A percentile compares a stretch with the other conserved stretches of the same genome.
Conservation (phyloP, 345 rosid species). For the Lepidium aucheri region DNA sequence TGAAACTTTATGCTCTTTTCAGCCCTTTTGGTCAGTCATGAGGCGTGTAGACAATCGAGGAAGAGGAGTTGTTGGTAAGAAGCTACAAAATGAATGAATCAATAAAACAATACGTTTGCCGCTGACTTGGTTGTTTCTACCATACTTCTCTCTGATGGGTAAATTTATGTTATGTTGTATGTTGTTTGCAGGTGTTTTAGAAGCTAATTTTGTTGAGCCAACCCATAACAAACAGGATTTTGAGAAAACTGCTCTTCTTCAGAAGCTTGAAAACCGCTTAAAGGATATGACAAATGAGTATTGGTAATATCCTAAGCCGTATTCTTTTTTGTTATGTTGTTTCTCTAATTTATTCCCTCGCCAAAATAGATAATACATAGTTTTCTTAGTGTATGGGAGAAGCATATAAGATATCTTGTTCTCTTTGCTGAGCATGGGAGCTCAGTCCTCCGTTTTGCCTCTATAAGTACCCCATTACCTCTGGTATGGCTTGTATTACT, state of each 20-base stretch:
- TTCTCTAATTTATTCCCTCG: not conserved
- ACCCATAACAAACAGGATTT: constrained; percentile 96
- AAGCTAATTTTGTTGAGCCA: constrained; percentile 92
- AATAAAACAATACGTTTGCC: not conserved
- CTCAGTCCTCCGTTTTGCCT: not conserved
- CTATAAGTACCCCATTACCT: not conserved
- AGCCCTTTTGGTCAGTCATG: constrained; percentile 92
- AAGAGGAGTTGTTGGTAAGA: constrained; percentile 94
- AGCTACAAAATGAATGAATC: constrained; percentile 13
- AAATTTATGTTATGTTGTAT: constrained; percentile 2
- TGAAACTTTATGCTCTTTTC: constrained; percentile 18
- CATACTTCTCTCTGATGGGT: not conserved
- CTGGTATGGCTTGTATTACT: not conserved
- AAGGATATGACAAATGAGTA: constrained; percentile 91
- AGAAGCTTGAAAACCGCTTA: constrained; percentile 85
- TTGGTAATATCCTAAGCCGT: constrained; percentile 42
- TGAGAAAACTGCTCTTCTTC: constrained; percentile 91
- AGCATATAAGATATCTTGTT: constrained; percentile 9
- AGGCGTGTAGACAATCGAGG: constrained; percentile 42
- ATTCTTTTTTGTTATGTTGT: not conserved
- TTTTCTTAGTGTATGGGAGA: constrained; percentile 9
- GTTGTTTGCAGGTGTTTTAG: constrained; percentile 58
- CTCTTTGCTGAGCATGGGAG: not conserved
- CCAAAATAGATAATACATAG: not conserved
- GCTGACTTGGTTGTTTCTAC: not conserved